These are phyloP conservation scores for Pezicula radicicola DNA, from an alignment of 2,329 filamentous ascomycete species.

Conservation along the genomic window DNA sequence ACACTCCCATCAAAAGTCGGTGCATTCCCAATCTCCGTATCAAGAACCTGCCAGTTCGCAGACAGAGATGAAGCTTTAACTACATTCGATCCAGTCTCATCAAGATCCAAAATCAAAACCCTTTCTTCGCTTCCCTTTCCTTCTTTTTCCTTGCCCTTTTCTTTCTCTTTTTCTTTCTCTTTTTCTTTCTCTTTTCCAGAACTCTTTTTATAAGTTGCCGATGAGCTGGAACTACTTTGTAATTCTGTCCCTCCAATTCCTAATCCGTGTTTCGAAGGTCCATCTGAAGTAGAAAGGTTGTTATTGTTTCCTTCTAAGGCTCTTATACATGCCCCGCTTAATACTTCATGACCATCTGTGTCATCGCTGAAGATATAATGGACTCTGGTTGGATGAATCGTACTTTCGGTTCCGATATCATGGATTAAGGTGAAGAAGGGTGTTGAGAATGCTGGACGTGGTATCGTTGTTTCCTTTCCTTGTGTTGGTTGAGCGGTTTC, in stretches of 20 bases:
- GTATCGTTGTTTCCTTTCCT: not conserved
- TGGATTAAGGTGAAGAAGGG: slow-evolving; percentile 86
- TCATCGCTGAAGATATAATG: slow-evolving; percentile 95
- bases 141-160: slow-evolving; percentile 1
- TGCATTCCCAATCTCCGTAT: slow-evolving; percentile 50
- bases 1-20: slow-evolving; percentile 59
- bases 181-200: not conserved
- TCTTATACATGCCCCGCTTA: slow-evolving; percentile 61
- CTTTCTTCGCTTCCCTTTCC: slow-evolving; percentile 27
- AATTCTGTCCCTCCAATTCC: not conserved
- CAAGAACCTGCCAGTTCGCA: slow-evolving; percentile 67
- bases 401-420: slow-evolving; percentile 68
- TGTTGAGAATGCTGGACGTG: slow-evolving; percentile 50
- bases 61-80: slow-evolving; percentile 70
- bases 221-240: no score
- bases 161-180: not conserved
- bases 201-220: no score
- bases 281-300: not conserved
- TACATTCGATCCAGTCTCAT: slow-evolving; percentile 49
- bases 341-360: slow-evolving; percentile 63
- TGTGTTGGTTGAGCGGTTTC: not conserved
- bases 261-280: not conserved
- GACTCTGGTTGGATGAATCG: slow-evolving; percentile 73
- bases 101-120: slow-evolving; percentile 54
- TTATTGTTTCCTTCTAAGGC: not conserved